Percentiles rank a stretch among this genome's conserved stretches.
These are phyloP conservation scores for Boletus rex-veris DNA, from an alignment of 768 basidiomycete genomes.

Conservation along the genomic window DNA sequence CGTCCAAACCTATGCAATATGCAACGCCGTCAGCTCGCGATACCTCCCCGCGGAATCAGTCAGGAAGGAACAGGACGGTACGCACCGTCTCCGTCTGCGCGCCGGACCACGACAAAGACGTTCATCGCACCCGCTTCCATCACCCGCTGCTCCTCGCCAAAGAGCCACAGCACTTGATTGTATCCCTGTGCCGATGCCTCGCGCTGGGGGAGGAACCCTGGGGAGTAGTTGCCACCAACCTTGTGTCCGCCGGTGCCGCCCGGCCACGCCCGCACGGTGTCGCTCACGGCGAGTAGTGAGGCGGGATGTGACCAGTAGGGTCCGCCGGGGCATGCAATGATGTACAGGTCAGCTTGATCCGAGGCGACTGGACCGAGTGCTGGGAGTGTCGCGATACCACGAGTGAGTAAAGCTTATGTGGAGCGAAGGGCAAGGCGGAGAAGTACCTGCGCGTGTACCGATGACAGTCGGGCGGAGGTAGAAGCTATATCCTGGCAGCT, in stretches of 20 bases:
- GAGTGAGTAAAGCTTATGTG: not conserved
- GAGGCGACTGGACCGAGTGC: constrained; percentile 72
- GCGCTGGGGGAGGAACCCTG: constrained; percentile 61
- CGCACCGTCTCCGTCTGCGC: constrained; percentile 50
- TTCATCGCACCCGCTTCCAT: constrained; percentile 80
- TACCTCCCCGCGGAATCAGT: no score
- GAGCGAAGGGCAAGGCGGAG: not conserved
- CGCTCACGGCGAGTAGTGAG: constrained; percentile 59
- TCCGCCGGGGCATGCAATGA: constrained; percentile 65
- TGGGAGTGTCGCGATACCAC: constrained; percentile 3
- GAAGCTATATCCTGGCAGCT: constrained; percentile 66
- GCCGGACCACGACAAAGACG: constrained; percentile 62
- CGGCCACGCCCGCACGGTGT: constrained; percentile 61
- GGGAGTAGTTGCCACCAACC: constrained; percentile 64
- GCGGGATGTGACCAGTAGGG: constrained; percentile 55
- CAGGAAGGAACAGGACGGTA: not conserved
- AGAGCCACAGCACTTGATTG: constrained; percentile 75
- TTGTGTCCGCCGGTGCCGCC: constrained; percentile 46
- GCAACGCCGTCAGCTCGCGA: no score
- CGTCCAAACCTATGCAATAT: constrained; percentile 45
- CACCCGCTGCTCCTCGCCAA: constrained; percentile 53
- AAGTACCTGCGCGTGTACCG: constrained; percentile 39
- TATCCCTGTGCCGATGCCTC: constrained; percentile 66
- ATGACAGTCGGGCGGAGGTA: constrained; percentile 84
- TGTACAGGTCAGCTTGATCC: constrained; percentile 78